Evolutionary conservation across 2,329 filamentous ascomycete genomes (phyloP).

Genomic region (Pseudonectria foliicola): DNA sequence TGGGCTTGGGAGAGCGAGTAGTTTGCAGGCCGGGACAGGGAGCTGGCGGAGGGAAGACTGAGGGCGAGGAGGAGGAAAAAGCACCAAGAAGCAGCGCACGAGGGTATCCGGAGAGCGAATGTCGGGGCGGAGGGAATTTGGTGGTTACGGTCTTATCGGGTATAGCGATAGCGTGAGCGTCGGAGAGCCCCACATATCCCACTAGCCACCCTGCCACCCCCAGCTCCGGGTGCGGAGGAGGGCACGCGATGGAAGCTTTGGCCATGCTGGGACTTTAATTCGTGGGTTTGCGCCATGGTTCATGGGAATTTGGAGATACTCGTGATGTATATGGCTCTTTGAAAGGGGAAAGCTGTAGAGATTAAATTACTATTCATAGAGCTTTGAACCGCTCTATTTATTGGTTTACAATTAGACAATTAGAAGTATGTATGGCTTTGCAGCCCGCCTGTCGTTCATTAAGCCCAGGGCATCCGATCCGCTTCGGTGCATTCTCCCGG

Average conservation of each 20-base stretch:
- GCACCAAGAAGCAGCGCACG: constrained; percentile 8
- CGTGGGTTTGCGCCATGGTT: no score
- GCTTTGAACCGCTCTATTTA: no score
- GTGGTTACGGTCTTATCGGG: constrained; percentile 21
- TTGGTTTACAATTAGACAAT: no score
- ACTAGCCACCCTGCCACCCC: constrained; percentile 2
- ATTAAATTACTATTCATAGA: no score
- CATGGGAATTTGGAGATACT: constrained; percentile 2
- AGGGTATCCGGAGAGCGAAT: constrained; percentile 21
- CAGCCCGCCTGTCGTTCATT: no score
- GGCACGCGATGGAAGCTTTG: neutral
- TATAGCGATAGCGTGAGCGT: constrained; percentile 11
- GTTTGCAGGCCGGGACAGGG: constrained; percentile 3
- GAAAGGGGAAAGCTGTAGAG: constrained; percentile 10
- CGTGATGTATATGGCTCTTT: constrained; percentile 8
- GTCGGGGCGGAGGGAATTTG: constrained; percentile 24
- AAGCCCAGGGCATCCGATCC: no score
- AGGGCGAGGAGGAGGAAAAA: constrained; percentile 5
- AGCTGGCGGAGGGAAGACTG: constrained; percentile 8
- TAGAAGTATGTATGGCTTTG: no score
- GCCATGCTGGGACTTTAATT: no score
- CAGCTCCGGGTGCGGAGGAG: constrained; percentile 7
- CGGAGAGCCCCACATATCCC: constrained; percentile 12
- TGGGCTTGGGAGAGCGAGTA: constrained; percentile 1
- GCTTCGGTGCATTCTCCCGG: no score